These are phyloP conservation scores for Agrostemma githago DNA, from an alignment of 148 eudicot genomes.

Conservation along the genomic window DNA sequence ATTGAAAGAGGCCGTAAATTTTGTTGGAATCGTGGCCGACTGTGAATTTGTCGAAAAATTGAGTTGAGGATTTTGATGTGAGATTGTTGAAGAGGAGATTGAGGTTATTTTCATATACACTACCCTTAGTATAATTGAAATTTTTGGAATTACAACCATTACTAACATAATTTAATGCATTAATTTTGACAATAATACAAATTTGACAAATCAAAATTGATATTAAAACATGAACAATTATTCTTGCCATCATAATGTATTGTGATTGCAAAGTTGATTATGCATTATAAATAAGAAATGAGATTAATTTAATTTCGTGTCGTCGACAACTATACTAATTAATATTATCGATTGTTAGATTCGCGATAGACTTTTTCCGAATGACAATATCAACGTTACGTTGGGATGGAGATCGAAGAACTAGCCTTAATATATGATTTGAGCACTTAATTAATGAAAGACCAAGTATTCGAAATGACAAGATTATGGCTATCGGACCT, in stretches of 20 bases:
- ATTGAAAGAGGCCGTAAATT: conserved; percentile 9
- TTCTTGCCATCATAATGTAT: neutral
- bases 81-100: neutral
- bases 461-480: too few species aligned
- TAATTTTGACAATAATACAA: neutral
- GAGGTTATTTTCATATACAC: conserved; percentile 3
- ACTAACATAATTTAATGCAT: neutral
- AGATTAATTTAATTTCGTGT: neutral
- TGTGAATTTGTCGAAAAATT: conserved; percentile 4
- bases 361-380: neutral
- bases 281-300: too few species aligned
- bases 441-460: too few species aligned
- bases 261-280: neutral
- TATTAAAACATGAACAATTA: neutral
- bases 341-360: neutral
- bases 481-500: too few species aligned
- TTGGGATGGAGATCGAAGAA: too few species aligned
- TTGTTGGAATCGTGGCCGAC: neutral
- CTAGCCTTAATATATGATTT: too few species aligned
- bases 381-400: too few species aligned
- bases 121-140: conserved; percentile 8
- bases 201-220: neutral
- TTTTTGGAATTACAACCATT: neutral
- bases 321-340: neutral
- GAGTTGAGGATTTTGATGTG: conserved; percentile 4